Base-by-base conservation (phyloP, 192 early-diverging fungal species). In the Dissophora globulifera region DNA sequence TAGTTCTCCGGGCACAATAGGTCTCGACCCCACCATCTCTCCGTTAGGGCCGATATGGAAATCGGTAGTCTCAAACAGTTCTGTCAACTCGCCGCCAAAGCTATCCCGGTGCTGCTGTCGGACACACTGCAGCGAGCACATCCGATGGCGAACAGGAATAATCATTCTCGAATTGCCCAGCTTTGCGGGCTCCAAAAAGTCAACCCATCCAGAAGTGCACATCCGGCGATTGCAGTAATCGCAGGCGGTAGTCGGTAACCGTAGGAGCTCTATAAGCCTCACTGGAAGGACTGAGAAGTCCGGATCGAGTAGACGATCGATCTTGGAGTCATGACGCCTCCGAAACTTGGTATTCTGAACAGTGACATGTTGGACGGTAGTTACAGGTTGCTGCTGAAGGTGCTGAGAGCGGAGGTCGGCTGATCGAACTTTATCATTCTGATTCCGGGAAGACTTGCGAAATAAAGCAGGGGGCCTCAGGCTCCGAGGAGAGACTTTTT, bases 181-280 rank as follows among this genome's bases (percentile, higher is more conserved):
- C 33, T 64, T 76, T 11, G 62, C 63, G 13, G 71, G 71, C 20
- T 76, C 71, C 32, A 76, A 43, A 19, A 76, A 76, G 27, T 65
- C 62, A 25, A 76, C 40, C 71, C 71, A 76, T 35, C 71, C 71
- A 22, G 71, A 76, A 6, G 56, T 76, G 17, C 42, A 76, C 71
- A 76, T 76, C n/a, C 63, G 57, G 4, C 58, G 57, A 23, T 25
- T 22, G 19, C 71, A 76, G 13, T 67, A 76, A 29, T 76, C 71
- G 38, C 71, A 76, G 4, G 38, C 10, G 0, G 71, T 76, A 2
- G 53, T 66, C 1, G 71, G 62, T 12, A 30, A 27, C 10, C 50
- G 48, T 29, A 76, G 29, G 0, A 60, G 32, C 0, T 76, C 58
- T 43, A 76, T 76, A 16, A 76, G 33, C 15, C 51, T 9, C 11